A percentile compares a stretch with the other conserved stretches of the same genome.
phyloP scores from a whole-genome alignment of 2,329 filamentous ascomycete genomes.

The Cladophialophora exuberans region DNA sequence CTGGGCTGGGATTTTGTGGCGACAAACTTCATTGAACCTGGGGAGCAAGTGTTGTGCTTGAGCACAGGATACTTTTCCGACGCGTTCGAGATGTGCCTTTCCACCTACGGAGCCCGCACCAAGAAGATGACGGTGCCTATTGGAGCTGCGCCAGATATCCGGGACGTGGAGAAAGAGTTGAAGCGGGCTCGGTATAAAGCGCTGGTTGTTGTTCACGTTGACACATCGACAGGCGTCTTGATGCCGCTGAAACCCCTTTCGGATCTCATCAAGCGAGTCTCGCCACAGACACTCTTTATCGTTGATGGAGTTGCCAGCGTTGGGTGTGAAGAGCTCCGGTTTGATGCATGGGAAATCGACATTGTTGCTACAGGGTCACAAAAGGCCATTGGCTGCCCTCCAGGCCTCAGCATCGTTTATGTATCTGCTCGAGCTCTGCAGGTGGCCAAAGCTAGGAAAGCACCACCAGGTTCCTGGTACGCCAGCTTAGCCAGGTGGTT shows the following conservation, averaged over 20 bases:
- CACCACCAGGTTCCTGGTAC: conserved; percentile 86
- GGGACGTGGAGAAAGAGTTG: conserved; percentile 84
- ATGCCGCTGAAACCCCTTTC: conserved; percentile 85
- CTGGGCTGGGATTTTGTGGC: conserved; percentile 95
- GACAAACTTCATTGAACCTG: conserved; percentile 84
- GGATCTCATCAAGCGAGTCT: conserved; percentile 80
- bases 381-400: conserved; percentile 94
- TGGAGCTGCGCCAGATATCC: conserved; percentile 80
- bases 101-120: conserved; percentile 84
- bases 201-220: conserved; percentile 92
- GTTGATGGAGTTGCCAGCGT: conserved; percentile 98
- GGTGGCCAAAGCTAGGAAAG: conserved; percentile 75
- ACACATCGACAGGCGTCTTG: conserved; percentile 96
- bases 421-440: conserved; percentile 86
- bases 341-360: conserved; percentile 93
- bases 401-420: conserved; percentile 91
- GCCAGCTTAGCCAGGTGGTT: conserved; percentile 96
- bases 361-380: conserved; percentile 91
- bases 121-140: conserved; percentile 88
- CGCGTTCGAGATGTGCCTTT: conserved; percentile 87
- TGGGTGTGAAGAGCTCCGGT: conserved; percentile 90
- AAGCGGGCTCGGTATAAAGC: conserved; percentile 90
- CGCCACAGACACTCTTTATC: conserved; percentile 84
- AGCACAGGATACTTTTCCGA: conserved; percentile 98
- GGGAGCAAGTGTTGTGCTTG: conserved; percentile 89